These are phyloP conservation scores for Paraphoma chrysanthemicola DNA, from an alignment of 2,329 filamentous ascomycete species.

Conservation along the genomic window DNA sequence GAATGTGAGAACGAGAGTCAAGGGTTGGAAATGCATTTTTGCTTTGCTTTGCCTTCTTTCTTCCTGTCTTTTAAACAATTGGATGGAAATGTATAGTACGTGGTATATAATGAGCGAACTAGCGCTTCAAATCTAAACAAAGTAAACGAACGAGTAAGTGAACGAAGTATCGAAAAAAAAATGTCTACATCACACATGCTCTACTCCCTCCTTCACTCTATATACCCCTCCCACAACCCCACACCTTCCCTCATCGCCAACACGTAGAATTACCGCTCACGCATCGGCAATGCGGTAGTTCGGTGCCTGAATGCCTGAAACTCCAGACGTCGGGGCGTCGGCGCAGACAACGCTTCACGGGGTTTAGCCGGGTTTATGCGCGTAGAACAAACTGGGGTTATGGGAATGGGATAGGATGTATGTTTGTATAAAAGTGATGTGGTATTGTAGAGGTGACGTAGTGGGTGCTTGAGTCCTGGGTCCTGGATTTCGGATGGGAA, in stretches of 20 bases:
- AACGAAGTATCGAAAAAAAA: no score
- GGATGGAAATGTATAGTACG: no score
- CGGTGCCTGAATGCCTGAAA: conserved; percentile 30
- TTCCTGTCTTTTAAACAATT: no score
- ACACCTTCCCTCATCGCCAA: no score
- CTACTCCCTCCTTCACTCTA: no score
- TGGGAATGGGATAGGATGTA: conserved; percentile 5
- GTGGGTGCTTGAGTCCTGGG: background rate
- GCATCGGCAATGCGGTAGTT: background rate
- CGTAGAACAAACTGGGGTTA: background rate
- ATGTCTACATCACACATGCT: no score
- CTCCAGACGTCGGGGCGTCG: conserved; percentile 13
- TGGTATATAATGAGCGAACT: no score
- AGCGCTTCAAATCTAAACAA: no score
- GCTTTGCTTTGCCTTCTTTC: no score
- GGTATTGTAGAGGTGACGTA: background rate
- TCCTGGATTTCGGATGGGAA: conserved; percentile 9
- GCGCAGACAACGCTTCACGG: conserved; percentile 22
- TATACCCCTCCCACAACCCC: no score
- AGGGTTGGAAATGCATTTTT: conserved; percentile 34
- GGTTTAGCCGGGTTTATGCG: conserved; percentile 10
- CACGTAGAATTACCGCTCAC: background rate
- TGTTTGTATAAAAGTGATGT: background rate
- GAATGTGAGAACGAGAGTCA: no score
- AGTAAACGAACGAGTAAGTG: no score